Conservation (phyloP, 2,329 filamentous ascomycete species). For the Beauveria asiatica region DNA sequence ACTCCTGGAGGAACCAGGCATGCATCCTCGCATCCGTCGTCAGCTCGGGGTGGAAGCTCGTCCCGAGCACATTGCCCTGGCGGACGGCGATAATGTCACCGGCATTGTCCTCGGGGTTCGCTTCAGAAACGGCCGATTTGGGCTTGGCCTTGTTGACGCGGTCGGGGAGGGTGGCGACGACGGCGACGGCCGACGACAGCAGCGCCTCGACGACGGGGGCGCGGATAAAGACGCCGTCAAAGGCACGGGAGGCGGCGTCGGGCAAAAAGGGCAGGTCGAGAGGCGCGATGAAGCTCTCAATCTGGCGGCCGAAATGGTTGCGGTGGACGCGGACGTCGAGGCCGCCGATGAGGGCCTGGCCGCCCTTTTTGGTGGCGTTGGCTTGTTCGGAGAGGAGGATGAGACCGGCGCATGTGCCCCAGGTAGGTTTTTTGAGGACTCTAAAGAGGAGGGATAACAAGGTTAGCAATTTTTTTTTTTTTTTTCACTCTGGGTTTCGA, state of each 20-base stretch:
- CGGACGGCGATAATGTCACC: constrained; percentile 81
- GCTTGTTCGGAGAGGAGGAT: constrained; percentile 85
- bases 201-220: constrained; percentile 88
- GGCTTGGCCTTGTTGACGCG: constrained; percentile 26
- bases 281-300: constrained; percentile 78
- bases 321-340: constrained; percentile 83
- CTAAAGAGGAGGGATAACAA: constrained; percentile 30
- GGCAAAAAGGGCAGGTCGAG: constrained; percentile 64
- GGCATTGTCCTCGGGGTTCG: constrained; percentile 32
- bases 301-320: constrained; percentile 91
- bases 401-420: constrained; percentile 93
- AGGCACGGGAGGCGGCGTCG: constrained; percentile 30
- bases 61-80: constrained; percentile 88
- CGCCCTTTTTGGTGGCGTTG: constrained; percentile 80
- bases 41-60: constrained; percentile 91
- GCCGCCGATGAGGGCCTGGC: constrained; percentile 88
- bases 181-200: constrained; percentile 42
- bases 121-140: constrained; percentile 28
- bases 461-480: too few relatives aligned
- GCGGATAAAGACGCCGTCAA: constrained; percentile 84
- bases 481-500: too few relatives aligned
- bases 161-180: constrained; percentile 43
- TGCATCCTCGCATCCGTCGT: constrained; percentile 85
- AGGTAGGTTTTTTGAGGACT: constrained; percentile 69
- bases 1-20: constrained; percentile 78